These are phyloP conservation scores for Nicotiana tomentosiformis DNA, from an alignment of 257 asterid species.

Conservation along the genomic window DNA sequence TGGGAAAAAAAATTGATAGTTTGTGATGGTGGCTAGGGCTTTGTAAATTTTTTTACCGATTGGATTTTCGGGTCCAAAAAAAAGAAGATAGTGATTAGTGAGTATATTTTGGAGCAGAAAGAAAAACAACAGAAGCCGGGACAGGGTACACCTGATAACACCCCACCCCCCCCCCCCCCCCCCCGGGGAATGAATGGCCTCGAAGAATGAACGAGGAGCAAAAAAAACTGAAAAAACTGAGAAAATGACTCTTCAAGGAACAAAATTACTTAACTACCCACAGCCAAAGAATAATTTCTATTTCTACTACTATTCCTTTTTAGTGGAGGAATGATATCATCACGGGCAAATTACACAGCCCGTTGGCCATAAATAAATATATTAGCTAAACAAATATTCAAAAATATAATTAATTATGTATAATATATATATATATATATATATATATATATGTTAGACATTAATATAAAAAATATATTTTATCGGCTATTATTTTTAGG, in stretches of 20 bases:
- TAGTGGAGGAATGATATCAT: no score
- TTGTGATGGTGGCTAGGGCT: conserved; percentile 10
- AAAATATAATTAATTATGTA: no score
- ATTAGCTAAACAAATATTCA: no score
- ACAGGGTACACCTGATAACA: conserved; percentile 12
- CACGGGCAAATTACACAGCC: no score
- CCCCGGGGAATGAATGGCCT: conserved; percentile 21
- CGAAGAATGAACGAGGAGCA: conserved; percentile 13
- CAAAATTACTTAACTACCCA: conserved; percentile 14
- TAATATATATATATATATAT: no score
- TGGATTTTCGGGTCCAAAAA: not conserved
- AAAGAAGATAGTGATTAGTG: not conserved
- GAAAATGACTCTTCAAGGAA: conserved; percentile 5
- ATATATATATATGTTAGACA: no score
- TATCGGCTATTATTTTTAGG: no score
- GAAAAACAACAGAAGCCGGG: not conserved
- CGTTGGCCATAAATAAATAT: no score
- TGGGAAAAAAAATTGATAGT: not conserved
- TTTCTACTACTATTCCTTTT: no score
- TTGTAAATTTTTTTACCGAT: not conserved
- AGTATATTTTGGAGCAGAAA: not conserved
- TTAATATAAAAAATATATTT: no score
- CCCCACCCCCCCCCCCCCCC: no score
- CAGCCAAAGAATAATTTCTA: not conserved
- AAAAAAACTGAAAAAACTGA: not conserved